A percentile compares a stretch with the other conserved stretches of the same genome.
Conservation (phyloP, 2,329 filamentous ascomycete species). For the Alternaria tenuissima region DNA sequence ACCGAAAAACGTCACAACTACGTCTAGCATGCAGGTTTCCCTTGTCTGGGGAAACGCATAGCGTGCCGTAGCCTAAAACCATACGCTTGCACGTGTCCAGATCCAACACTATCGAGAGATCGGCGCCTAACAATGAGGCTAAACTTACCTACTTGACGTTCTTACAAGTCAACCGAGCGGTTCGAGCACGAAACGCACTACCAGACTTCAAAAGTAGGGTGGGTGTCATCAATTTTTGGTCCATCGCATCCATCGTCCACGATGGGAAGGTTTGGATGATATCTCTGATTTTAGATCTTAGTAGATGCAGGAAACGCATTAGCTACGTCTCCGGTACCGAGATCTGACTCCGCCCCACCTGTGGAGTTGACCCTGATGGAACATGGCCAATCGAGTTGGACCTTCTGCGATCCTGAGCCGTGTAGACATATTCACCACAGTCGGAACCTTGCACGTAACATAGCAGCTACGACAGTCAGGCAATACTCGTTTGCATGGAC, state of each 20-base stretch:
- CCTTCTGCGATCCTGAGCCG: constrained; percentile 13
- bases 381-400: constrained; percentile 16
- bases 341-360: constrained; percentile 5
- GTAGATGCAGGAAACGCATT: constrained; percentile 9
- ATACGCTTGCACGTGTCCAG: constrained; percentile 6
- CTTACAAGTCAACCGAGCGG: constrained; percentile 4
- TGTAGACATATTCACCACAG: constrained; percentile 7
- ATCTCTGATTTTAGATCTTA: constrained; percentile 3
- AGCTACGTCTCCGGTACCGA: constrained; percentile 1
- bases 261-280: neutral
- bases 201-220: neutral
- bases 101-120: constrained; percentile 9
- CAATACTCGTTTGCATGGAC: constrained; percentile 18
- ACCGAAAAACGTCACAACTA: constrained; percentile 5
- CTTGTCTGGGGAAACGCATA: constrained; percentile 5
- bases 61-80: neutral
- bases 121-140: constrained; percentile 5
- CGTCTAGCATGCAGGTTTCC: constrained; percentile 6
- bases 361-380: constrained; percentile 9
- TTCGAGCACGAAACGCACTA: constrained; percentile 7
- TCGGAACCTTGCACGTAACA: constrained; percentile 27
- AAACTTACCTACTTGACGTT: constrained; percentile 7
- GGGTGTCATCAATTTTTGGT: neutral
- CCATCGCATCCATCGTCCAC: neutral
- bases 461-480: constrained; percentile 31